Percentiles rank a stretch among this genome's conserved stretches.
phyloP scores from a whole-genome alignment of 768 basidiomycete species.

The Neoboletus brunneissimus region DNA sequence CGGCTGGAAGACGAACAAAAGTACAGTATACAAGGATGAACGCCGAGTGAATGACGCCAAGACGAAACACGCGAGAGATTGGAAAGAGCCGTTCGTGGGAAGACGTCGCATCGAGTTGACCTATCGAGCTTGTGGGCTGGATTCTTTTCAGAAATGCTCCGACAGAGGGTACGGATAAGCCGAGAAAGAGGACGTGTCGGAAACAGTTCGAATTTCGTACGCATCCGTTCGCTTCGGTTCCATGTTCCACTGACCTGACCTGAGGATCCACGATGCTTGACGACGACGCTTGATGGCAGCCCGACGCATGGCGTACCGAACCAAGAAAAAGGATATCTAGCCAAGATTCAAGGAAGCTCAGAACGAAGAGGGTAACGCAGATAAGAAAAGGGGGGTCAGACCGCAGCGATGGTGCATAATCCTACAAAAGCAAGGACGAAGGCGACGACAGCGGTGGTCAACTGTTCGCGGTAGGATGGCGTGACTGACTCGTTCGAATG shows the following conservation, averaged over 20 bases:
- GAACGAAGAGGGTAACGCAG: not conserved
- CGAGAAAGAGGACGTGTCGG: constrained; percentile 16
- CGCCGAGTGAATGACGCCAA: not conserved
- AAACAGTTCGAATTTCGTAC: constrained; percentile 9
- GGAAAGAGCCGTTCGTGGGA: not conserved
- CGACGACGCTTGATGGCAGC: constrained; percentile 21
- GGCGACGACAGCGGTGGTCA: not conserved
- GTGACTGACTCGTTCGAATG: not conserved
- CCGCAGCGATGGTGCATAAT: constrained; percentile 5
- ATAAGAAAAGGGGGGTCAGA: not conserved
- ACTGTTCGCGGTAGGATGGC: constrained; percentile 1
- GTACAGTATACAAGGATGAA: not conserved
- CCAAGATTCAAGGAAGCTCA: not conserved
- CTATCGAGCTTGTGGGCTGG: not conserved
- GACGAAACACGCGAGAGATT: not conserved
- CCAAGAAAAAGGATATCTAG: constrained; percentile 14
- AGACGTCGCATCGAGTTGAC: too few relatives aligned
- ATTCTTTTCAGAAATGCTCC: constrained; percentile 9
- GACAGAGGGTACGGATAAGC: constrained; percentile 17
- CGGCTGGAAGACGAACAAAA: not conserved
- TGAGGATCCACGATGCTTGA: constrained; percentile 27
- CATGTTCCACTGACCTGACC: constrained; percentile 19
- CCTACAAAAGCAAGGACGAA: not conserved
- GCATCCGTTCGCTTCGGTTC: constrained; percentile 12
- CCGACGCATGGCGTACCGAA: constrained; percentile 15